Percentiles rank a stretch among this genome's conserved stretches.
Conservation (phyloP, 495 filamentous ascomycete species). For the Daldinia decipiens region DNA sequence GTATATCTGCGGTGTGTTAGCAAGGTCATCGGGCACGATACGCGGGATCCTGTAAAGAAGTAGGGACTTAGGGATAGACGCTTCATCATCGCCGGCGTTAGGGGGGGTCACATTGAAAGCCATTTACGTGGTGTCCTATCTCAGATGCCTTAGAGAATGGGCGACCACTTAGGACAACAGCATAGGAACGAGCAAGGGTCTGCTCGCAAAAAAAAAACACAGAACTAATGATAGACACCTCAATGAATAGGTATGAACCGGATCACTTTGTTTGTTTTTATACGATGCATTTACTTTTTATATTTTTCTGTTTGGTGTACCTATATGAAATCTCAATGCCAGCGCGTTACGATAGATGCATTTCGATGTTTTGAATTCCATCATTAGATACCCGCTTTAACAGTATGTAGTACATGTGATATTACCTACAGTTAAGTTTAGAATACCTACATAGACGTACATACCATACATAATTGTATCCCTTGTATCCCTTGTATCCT, state of each 20-base stretch:
- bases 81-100: conserved; percentile 49
- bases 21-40: conserved; percentile 43
- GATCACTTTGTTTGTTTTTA: background rate
- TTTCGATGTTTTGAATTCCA: background rate
- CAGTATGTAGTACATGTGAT: conserved; percentile 21
- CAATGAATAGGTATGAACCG: conserved; percentile 38
- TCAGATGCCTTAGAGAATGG: conserved; percentile 15
- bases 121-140: conserved; percentile 37
- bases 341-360: background rate
- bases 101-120: conserved; percentile 31
- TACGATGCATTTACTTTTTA: background rate
- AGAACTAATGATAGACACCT: conserved; percentile 38
- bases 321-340: conserved; percentile 3
- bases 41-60: conserved; percentile 44
- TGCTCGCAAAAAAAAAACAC: conserved; percentile 22
- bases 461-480: background rate
- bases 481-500: conserved; percentile 30
- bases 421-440: conserved; percentile 21
- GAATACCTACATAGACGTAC: background rate
- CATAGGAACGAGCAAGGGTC: conserved; percentile 28
- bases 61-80: conserved; percentile 42
- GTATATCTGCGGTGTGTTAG: conserved; percentile 47
- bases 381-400: background rate
- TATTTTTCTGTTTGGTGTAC: background rate
- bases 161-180: conserved; percentile 14